Evolutionary conservation across 176 grass and related monocot species (phyloP).

Genomic region (sorghum (Sorghum bicolor)): DNA sequence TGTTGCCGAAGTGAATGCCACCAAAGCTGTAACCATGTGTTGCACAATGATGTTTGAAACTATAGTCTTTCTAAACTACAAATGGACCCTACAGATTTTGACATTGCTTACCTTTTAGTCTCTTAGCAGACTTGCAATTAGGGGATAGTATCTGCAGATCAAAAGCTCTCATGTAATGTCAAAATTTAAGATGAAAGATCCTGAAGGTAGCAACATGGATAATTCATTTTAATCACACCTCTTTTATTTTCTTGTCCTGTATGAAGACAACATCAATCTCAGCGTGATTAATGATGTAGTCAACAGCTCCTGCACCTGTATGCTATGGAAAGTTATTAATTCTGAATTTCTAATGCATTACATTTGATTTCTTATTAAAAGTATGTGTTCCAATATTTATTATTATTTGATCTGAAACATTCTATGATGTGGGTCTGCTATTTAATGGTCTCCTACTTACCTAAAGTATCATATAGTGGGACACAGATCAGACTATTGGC

Average conservation of each 20-base stretch:
- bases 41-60: not conserved
- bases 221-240: slow-evolving; percentile 34
- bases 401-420: slow-evolving; percentile 14
- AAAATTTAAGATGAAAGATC: not conserved
- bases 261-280: slow-evolving; percentile 82
- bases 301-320: slow-evolving; percentile 73
- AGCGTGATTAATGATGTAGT: slow-evolving; percentile 92
- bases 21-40: slow-evolving; percentile 55
- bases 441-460: slow-evolving; percentile 33
- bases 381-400: not conserved
- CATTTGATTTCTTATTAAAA: not conserved
- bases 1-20: slow-evolving; percentile 65
- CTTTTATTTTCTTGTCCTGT: slow-evolving; percentile 98
- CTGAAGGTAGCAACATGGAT: not conserved
- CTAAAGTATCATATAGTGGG: slow-evolving; percentile 92
- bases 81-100: not conserved
- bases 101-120: slow-evolving; percentile 60
- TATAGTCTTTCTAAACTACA: slow-evolving; percentile 5
- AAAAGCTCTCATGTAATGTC: not conserved
- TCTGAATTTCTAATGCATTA: not conserved
- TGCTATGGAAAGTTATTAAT: slow-evolving; percentile 10
- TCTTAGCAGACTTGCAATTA: slow-evolving; percentile 46
- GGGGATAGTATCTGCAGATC: slow-evolving; percentile 54
- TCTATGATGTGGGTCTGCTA: not conserved
- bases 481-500: slow-evolving; percentile 80